A percentile compares a stretch with the other conserved stretches of the same genome.
phyloP scores from a whole-genome alignment of 495 filamentous ascomycete genomes.

The Penicillium ochrochloron region DNA sequence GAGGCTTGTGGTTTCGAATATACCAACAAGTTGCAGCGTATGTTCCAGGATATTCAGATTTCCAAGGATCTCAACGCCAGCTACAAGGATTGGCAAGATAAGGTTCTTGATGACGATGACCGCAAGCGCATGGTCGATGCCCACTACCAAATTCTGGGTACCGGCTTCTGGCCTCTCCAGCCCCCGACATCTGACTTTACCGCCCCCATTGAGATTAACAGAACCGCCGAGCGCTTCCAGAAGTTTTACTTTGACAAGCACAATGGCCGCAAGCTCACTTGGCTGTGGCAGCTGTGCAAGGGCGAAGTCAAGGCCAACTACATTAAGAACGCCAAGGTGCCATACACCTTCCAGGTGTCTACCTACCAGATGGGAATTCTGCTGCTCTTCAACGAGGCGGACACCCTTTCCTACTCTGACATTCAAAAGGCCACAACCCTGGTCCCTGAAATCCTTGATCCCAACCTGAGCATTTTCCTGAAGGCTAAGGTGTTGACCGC shows the following conservation, averaged over 20 bases:
- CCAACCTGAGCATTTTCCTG: slow-evolving; percentile 78
- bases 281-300: slow-evolving; percentile 98
- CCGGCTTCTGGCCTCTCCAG: slow-evolving; percentile 94
- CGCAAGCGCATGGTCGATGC: slow-evolving; percentile 69
- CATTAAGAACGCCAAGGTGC: slow-evolving; percentile 81
- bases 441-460: slow-evolving; percentile 78
- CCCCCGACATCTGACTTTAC: slow-evolving; percentile 84
- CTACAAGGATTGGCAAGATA: slow-evolving; percentile 74
- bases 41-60: slow-evolving; percentile 99
- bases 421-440: slow-evolving; percentile 81
- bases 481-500: slow-evolving; percentile 87
- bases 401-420: slow-evolving; percentile 84
- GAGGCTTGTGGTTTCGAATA: slow-evolving; percentile 99
- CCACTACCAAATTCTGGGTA: slow-evolving; percentile 86
- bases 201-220: slow-evolving; percentile 80
- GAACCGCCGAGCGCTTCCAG: slow-evolving; percentile 85
- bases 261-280: slow-evolving; percentile 92
- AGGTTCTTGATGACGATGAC: slow-evolving; percentile 64
- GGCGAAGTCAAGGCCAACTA: slow-evolving; percentile 96
- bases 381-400: slow-evolving; percentile 92
- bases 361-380: slow-evolving; percentile 97
- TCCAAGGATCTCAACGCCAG: slow-evolving; percentile 92
- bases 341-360: slow-evolving; percentile 97
- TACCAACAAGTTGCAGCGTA: slow-evolving; percentile 98
- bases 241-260: slow-evolving; percentile 96